Percentiles rank a stretch among this genome's conserved stretches.
These are phyloP conservation scores for Aureobasidium leucospermi DNA, from an alignment of 2,329 filamentous ascomycete species.

Conservation along the genomic window DNA sequence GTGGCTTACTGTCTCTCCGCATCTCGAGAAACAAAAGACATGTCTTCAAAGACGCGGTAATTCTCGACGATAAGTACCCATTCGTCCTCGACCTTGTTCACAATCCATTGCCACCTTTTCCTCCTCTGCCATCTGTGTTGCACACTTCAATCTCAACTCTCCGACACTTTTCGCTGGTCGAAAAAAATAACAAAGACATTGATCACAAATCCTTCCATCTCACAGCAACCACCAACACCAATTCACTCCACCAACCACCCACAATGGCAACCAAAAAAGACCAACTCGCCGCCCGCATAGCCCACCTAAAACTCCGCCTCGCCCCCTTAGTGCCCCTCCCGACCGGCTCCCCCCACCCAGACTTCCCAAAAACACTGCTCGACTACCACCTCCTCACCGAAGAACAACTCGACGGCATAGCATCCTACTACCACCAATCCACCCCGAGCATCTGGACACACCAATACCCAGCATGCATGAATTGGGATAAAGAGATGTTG, in stretches of 20 bases:
- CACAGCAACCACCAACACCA: background rate
- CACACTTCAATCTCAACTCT: background rate
- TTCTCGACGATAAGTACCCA: background rate
- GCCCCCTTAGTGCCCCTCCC: conserved; percentile 53
- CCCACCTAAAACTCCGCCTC: conserved; percentile 58
- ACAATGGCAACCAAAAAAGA: conserved; percentile 20
- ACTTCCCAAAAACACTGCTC: conserved; percentile 60
- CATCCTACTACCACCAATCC: conserved; percentile 66
- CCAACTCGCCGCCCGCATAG: conserved; percentile 52
- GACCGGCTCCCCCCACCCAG: conserved; percentile 56
- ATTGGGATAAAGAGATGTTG: conserved; percentile 40
- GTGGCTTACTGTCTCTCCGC: background rate
- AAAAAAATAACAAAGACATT: background rate
- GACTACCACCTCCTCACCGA: conserved; percentile 69
- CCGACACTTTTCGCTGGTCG: conserved; percentile 9
- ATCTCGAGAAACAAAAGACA: background rate
- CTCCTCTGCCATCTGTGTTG: background rate
- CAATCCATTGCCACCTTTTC: background rate
- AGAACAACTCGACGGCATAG: conserved; percentile 60
- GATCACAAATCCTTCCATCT: background rate
- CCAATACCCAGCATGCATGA: conserved; percentile 62
- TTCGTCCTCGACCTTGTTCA: background rate
- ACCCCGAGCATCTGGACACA: conserved; percentile 47
- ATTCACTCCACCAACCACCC: background rate
- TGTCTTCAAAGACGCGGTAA: background rate